A percentile compares a stretch with the other conserved stretches of the same genome.
Conservation (phyloP, 139 green algal species). For the Tetradesmus obliquus region DNA sequence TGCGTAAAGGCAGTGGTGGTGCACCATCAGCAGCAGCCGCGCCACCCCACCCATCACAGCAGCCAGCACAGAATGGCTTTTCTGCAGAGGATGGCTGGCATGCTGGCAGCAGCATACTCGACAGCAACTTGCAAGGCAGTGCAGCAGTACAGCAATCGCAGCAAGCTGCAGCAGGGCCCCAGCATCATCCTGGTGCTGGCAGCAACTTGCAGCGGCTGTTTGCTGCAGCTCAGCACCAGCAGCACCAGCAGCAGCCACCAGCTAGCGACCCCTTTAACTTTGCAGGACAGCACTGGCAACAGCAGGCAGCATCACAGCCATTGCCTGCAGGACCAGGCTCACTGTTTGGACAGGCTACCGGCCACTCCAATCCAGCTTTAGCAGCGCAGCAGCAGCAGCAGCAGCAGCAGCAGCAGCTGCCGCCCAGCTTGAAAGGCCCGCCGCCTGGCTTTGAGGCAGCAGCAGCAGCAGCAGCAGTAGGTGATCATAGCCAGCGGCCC, state of each 20-base stretch:
- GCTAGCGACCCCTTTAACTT: not conserved
- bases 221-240: not conserved
- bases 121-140: not conserved
- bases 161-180: not conserved
- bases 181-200: not conserved
- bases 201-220: constrained; percentile 19
- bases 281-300: not conserved
- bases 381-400: not conserved
- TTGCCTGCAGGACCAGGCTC: not conserved
- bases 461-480: not conserved
- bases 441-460: not conserved
- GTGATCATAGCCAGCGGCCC: not conserved
- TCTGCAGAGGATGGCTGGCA: not conserved
- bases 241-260: not conserved
- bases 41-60: not conserved
- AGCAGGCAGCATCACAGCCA: constrained; percentile 28
- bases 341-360: not conserved
- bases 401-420: not conserved
- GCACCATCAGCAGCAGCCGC: not conserved
- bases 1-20: not conserved
- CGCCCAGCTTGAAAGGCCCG: not conserved
- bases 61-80: not conserved
- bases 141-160: constrained; percentile 13
- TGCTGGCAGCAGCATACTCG: not conserved
- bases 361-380: not conserved